These are phyloP conservation scores for Trypanosoma mega DNA, from an alignment of 208 protist genomes.

Conservation along the genomic window DNA sequence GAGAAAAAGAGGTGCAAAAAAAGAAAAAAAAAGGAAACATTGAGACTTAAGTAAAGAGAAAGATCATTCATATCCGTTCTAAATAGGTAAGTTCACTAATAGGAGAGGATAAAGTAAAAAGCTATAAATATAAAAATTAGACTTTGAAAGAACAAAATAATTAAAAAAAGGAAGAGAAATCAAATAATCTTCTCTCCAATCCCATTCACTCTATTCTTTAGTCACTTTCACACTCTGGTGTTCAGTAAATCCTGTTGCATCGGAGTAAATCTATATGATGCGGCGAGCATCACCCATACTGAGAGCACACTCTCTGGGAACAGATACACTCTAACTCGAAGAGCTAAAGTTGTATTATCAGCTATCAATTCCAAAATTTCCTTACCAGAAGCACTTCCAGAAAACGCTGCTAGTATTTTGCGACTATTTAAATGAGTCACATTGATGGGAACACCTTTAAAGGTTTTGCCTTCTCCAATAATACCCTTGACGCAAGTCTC, in stretches of 20 bases:
- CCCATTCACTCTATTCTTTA: neutral
- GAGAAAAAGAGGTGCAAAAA: no score
- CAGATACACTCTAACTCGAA: constrained; percentile 75
- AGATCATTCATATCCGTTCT: no score
- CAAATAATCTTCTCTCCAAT: no score
- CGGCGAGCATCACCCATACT: constrained; percentile 91
- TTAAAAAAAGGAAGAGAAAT: no score
- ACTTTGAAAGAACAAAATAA: no score
- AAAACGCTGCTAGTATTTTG: constrained; percentile 69
- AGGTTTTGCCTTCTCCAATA: constrained; percentile 86
- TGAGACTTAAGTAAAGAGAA: neutral
- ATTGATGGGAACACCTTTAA: constrained; percentile 90
- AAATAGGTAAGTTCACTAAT: no score
- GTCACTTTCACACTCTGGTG: neutral
- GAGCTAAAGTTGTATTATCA: constrained; percentile 67
- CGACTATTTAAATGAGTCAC: constrained; percentile 66
- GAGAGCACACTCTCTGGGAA: constrained; percentile 86
- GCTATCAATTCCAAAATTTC: constrained; percentile 83
- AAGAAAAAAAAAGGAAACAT: constrained; percentile 17
- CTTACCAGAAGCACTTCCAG: constrained; percentile 52
- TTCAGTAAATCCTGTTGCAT: constrained; percentile 1
- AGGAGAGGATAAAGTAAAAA: no score
- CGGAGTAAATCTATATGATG: constrained; percentile 50
- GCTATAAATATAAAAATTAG: no score
- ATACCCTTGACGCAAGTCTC: constrained; percentile 79